phyloP scores from a whole-genome alignment of 805 yeast species.

The Brettanomyces sp. region DNA sequence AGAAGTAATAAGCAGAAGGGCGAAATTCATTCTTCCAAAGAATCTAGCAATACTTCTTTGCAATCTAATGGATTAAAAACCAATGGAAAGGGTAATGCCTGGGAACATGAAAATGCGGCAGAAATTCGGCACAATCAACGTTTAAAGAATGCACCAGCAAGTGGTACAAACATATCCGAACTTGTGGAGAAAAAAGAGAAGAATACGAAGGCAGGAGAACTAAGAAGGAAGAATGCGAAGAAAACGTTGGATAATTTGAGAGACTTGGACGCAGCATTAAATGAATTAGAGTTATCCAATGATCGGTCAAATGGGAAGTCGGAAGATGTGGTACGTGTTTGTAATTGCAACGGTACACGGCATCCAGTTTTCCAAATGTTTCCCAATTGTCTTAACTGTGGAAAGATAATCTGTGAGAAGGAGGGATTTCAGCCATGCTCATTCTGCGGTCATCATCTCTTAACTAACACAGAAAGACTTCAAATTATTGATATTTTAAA shows the following conservation, averaged over 20 bases:
- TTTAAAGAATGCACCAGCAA: conserved; percentile 8
- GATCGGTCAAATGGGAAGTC: conserved; percentile 2
- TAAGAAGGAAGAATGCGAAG: conserved; percentile 29
- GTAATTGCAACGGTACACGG: conserved; percentile 79
- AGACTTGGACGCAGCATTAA: conserved; percentile 41
- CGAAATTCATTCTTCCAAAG: background rate
- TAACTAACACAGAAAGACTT: conserved; percentile 51
- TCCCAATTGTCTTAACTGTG: conserved; percentile 91
- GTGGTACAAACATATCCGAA: conserved; percentile 37
- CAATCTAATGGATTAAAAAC: conserved; percentile 1
- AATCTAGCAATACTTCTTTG: background rate
- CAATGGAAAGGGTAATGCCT: background rate
- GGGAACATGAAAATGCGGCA: background rate
- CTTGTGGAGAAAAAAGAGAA: conserved; percentile 31
- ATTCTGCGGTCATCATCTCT: conserved; percentile 62
- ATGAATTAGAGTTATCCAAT: conserved; percentile 31
- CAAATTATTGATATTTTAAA: conserved; percentile 46
- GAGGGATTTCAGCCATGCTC: conserved; percentile 92
- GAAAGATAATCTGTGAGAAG: conserved; percentile 80
- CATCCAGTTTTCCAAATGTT: conserved; percentile 86
- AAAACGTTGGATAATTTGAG: conserved; percentile 40
- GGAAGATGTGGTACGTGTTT: conserved; percentile 23
- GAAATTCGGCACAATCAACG: conserved; percentile 4
- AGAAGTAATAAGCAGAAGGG: background rate
- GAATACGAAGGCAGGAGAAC: conserved; percentile 13